Percentiles rank a stretch among this genome's conserved stretches.
Evolutionary conservation across 768 basidiomycete species (phyloP).

Genomic region (Suillus paluster): DNA sequence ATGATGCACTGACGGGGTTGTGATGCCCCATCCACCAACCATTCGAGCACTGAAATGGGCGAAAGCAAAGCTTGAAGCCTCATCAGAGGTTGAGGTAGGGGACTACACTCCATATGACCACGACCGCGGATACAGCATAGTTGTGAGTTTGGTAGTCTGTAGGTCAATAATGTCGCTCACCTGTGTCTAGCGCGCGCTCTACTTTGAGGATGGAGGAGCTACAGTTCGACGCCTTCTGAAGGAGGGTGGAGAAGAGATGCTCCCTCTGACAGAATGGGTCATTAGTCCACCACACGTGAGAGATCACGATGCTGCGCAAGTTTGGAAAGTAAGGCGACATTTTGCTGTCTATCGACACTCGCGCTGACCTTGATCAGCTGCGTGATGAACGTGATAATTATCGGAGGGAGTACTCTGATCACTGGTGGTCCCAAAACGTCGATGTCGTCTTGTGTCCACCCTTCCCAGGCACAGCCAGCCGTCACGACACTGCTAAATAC

Average conservation of each 20-base stretch:
- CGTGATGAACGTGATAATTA: conserved; percentile 34
- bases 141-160: conserved; percentile 27
- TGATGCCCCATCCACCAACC: conserved; percentile 46
- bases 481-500: conserved; percentile 38
- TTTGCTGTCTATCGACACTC: conserved; percentile 30
- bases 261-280: conserved; percentile 43
- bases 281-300: conserved; percentile 30
- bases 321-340: conserved; percentile 40
- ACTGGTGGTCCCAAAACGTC: conserved; percentile 40
- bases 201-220: conserved; percentile 44
- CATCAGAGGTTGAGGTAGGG: conserved; percentile 39
- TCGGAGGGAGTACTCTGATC: conserved; percentile 34
- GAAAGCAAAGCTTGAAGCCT: conserved; percentile 39
- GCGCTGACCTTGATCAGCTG: conserved; percentile 16
- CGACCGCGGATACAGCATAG: conserved; percentile 36
- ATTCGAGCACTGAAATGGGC: conserved; percentile 43
- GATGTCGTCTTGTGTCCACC: conserved; percentile 44
- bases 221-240: conserved; percentile 24
- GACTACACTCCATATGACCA: conserved; percentile 43
- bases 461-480: conserved; percentile 39
- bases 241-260: conserved; percentile 38
- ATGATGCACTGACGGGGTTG: conserved; percentile 43
- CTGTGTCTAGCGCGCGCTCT: conserved; percentile 36
- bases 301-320: conserved; percentile 26
- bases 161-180: not conserved